phyloP scores from a whole-genome alignment of 768 basidiomycete genomes.

The Mycena floridula region DNA sequence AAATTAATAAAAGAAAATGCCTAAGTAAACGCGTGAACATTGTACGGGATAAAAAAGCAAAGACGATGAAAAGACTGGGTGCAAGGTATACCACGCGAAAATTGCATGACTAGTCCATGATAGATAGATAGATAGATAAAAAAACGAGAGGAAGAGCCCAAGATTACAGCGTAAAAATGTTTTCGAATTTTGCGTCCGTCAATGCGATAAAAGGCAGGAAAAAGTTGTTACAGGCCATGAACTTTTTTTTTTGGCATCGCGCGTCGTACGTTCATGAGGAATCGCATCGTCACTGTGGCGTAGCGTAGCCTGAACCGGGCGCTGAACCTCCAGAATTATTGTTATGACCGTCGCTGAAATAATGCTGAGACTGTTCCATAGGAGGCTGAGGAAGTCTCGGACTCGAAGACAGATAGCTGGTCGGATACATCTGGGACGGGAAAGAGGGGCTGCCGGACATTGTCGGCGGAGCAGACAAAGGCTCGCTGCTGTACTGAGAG shows the following conservation, averaged over 20 bases:
- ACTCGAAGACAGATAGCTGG: slow-evolving; percentile 20
- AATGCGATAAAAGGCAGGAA: too few relatives aligned
- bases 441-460: slow-evolving; percentile 40
- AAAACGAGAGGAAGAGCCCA: too few relatives aligned
- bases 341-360: slow-evolving; percentile 31
- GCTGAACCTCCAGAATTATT: slow-evolving; percentile 19
- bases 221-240: slow-evolving; percentile 17
- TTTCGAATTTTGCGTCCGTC: too few relatives aligned
- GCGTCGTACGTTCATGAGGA: too few relatives aligned
- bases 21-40: too few relatives aligned
- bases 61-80: too few relatives aligned
- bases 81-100: too few relatives aligned
- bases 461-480: slow-evolving; percentile 48
- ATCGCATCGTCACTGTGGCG: slow-evolving; percentile 8
- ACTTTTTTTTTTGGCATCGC: not conserved
- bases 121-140: too few relatives aligned
- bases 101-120: too few relatives aligned
- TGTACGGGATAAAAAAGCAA: too few relatives aligned
- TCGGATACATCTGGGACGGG: slow-evolving; percentile 22
- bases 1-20: too few relatives aligned
- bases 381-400: slow-evolving; percentile 26
- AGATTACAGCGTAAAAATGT: too few relatives aligned
- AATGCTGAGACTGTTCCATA: slow-evolving; percentile 21
- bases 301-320: slow-evolving; percentile 9
- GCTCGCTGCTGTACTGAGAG: slow-evolving; percentile 36